These are phyloP conservation scores for Suhomyces kilbournensis DNA, from an alignment of 805 yeast species.

Conservation along the genomic window DNA sequence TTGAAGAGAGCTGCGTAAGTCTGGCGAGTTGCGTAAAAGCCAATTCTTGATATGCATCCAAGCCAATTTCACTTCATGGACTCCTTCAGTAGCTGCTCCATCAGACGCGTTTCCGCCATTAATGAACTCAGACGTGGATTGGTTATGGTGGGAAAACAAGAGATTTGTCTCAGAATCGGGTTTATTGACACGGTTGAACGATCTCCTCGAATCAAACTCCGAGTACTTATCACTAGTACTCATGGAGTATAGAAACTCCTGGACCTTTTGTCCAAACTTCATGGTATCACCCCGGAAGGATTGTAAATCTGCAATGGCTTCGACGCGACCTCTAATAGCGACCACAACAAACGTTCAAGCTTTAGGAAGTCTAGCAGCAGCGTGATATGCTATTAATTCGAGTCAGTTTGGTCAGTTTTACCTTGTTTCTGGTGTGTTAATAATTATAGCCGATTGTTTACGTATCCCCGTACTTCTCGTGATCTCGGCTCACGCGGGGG, in stretches of 20 bases:
- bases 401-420: neutral
- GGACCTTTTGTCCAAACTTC: conserved; percentile 41
- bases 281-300: conserved; percentile 6
- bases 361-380: neutral
- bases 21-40: conserved; percentile 77
- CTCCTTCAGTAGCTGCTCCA: conserved; percentile 40
- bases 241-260: conserved; percentile 59
- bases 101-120: conserved; percentile 30
- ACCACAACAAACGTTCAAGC: neutral
- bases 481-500: neutral
- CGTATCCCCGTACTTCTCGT: neutral
- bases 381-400: neutral
- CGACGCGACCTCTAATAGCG: neutral
- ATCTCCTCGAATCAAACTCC: conserved; percentile 53
- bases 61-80: conserved; percentile 70
- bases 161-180: conserved; percentile 36
- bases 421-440: neutral
- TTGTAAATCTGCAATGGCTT: neutral
- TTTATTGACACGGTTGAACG: conserved; percentile 41
- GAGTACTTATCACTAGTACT: conserved; percentile 70
- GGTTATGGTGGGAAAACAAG: conserved; percentile 27
- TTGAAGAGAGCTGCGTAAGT: conserved; percentile 72
- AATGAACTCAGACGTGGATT: conserved; percentile 19
- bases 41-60: conserved; percentile 90
- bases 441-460: neutral